Conservation (phyloP, 2,329 filamentous ascomycete species). For the Pezicula radicicola region DNA sequence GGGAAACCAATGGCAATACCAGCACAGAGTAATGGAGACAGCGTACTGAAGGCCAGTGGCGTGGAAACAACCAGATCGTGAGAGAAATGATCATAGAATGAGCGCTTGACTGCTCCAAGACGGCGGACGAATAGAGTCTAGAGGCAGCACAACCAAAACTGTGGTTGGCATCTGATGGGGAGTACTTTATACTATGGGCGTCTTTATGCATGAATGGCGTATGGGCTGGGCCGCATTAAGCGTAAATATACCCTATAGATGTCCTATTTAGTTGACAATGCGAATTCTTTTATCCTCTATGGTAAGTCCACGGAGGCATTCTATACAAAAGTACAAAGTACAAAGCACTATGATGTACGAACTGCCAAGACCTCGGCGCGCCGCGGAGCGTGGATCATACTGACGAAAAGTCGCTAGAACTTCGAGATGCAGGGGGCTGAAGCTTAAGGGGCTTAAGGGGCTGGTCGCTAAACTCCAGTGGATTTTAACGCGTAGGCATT, state of each 20-base stretch:
- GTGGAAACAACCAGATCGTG: conserved; percentile 14
- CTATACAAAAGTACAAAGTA: no score
- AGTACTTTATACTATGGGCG: neutral
- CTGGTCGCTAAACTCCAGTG: no score
- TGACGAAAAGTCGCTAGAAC: no score
- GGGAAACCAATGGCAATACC: conserved; percentile 32
- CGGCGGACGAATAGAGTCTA: neutral
- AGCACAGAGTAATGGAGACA: conserved; percentile 13
- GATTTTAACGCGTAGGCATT: no score
- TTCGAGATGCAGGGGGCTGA: no score
- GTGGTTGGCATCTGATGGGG: neutral
- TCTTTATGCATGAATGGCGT: neutral
- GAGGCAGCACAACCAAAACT: no score
- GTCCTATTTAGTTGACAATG: neutral
- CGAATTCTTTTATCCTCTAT: no score
- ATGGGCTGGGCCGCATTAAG: neutral
- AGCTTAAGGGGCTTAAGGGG: no score
- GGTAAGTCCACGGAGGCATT: no score
- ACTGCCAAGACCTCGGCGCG: no score
- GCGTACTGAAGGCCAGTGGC: conserved; percentile 25
- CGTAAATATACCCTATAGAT: conserved; percentile 2
- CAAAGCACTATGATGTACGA: no score
- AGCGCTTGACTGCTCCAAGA: neutral
- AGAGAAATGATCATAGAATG: neutral
- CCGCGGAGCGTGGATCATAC: no score